Evolutionary conservation across 768 basidiomycete species (phyloP).

Genomic region (Pleurotus cornucopiae): DNA sequence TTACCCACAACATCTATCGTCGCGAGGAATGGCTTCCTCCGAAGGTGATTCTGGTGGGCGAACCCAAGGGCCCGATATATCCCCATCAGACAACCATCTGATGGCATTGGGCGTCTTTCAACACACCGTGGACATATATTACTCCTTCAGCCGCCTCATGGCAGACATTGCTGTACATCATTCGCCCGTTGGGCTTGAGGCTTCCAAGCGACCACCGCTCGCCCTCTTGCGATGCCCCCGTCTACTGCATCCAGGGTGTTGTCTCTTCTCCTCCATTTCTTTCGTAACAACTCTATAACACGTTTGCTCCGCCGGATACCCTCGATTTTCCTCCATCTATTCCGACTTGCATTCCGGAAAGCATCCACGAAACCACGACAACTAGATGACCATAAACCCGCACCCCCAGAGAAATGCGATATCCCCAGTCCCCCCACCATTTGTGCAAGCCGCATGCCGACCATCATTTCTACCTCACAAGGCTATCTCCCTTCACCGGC

Average conservation of each 20-base stretch:
- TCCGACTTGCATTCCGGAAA: background rate
- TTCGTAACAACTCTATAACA: slow-evolving; percentile 2
- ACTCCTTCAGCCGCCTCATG: slow-evolving; percentile 3
- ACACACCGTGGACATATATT: slow-evolving; percentile 1
- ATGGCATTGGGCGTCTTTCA: slow-evolving; percentile 1
- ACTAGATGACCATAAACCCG: background rate
- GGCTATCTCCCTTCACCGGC: background rate
- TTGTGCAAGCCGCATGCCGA: slow-evolving; percentile 2
- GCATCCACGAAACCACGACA: background rate
- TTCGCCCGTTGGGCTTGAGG: background rate
- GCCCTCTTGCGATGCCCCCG: slow-evolving; percentile 3
- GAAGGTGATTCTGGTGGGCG: too few relatives aligned
- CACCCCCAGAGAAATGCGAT: background rate
- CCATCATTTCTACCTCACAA: background rate
- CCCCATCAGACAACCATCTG: background rate
- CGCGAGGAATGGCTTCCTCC: background rate
- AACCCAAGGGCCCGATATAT: too few relatives aligned
- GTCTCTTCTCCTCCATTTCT: background rate
- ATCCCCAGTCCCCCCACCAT: background rate
- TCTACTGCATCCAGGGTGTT: background rate
- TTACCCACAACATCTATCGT: too few relatives aligned
- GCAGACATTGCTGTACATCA: background rate
- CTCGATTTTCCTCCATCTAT: background rate
- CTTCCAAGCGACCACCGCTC: background rate
- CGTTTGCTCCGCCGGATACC: background rate